Evolutionary conservation across 2,329 filamentous ascomycete genomes (phyloP).

Genomic region (Trichoderma aggressivum): DNA sequence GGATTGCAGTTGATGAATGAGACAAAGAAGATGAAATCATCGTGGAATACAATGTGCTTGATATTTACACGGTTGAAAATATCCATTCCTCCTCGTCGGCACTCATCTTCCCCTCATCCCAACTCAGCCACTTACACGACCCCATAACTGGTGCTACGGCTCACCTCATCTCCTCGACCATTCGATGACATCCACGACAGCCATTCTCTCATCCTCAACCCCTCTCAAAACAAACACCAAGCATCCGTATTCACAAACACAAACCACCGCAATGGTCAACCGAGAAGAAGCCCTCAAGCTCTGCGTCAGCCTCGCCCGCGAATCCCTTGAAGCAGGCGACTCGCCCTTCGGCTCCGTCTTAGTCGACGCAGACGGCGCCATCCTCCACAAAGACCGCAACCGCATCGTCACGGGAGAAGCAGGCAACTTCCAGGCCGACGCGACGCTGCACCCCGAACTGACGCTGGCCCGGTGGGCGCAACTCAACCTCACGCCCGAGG

Average conservation of each 20-base stretch:
- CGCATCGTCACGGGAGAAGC: constrained; percentile 31
- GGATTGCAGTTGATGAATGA: not conserved
- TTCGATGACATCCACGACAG: not conserved
- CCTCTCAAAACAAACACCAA: not conserved
- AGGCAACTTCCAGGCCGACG: constrained; percentile 28
- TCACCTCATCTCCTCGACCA: not conserved
- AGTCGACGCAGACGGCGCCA: constrained; percentile 27
- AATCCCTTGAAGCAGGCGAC: constrained; percentile 37
- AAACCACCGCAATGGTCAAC: not conserved
- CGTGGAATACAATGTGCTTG: not conserved
- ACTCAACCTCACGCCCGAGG: constrained; percentile 32
- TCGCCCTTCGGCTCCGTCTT: constrained; percentile 38
- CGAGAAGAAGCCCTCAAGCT: not conserved
- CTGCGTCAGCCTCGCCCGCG: constrained; percentile 25
- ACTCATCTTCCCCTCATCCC: not conserved
- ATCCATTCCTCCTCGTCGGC: not conserved
- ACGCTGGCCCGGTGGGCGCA: constrained; percentile 38
- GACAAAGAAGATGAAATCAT: not conserved
- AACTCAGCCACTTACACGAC: not conserved
- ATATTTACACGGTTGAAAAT: not conserved
- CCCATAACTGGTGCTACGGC: not conserved
- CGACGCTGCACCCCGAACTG: constrained; percentile 37
- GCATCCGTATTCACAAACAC: not conserved
- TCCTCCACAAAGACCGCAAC: constrained; percentile 35
- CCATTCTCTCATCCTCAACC: not conserved